Evolutionary conservation across 768 basidiomycete genomes (phyloP).

Genomic region (Tulasnella sp.): DNA sequence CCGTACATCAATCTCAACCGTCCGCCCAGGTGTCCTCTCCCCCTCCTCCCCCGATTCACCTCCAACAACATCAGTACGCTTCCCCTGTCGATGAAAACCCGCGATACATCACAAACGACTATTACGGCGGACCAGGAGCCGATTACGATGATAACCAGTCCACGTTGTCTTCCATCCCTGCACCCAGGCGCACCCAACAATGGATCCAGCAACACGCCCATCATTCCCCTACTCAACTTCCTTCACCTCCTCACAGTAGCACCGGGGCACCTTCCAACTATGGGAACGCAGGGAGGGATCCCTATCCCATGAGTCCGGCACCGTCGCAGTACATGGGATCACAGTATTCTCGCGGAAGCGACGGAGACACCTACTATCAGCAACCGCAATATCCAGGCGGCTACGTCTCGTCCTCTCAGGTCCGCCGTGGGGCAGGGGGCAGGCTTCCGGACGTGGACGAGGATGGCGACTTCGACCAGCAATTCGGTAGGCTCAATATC

Average conservation of each 20-base stretch:
- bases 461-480: slow-evolving; percentile 3
- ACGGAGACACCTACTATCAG: not conserved
- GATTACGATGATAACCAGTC: slow-evolving; percentile 10
- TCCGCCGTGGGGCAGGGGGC: not conserved
- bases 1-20: not conserved
- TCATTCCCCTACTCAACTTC: not conserved
- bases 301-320: not conserved
- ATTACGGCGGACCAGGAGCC: not conserved
- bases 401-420: not conserved
- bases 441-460: slow-evolving; percentile 3
- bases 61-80: not conserved
- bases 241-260: not conserved
- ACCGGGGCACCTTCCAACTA: not conserved
- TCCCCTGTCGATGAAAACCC: not conserved
- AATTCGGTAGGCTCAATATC: slow-evolving; percentile 1
- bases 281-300: not conserved
- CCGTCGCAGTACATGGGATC: not conserved
- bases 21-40: not conserved
- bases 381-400: not conserved
- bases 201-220: slow-evolving; percentile 9
- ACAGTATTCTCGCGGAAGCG: slow-evolving; percentile 6
- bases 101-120: not conserved
- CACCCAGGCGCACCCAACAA: slow-evolving; percentile 4
- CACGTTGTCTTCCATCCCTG: slow-evolving; percentile 6
- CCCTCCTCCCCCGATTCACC: not conserved